These are phyloP conservation scores for Aspergillus baeticus DNA, from an alignment of 495 filamentous ascomycete genomes.

Conservation along the genomic window DNA sequence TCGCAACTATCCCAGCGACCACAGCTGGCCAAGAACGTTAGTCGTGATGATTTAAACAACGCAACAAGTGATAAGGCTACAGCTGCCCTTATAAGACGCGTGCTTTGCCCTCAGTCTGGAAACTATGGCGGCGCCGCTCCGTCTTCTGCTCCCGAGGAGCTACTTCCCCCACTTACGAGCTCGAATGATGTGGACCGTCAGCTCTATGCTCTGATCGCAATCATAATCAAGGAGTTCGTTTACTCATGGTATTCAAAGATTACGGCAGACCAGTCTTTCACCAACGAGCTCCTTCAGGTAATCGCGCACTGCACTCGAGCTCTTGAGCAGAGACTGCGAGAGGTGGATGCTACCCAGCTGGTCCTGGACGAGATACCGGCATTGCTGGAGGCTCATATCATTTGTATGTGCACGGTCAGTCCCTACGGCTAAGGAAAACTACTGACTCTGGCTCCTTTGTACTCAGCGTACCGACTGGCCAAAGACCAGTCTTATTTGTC, in stretches of 20 bases:
- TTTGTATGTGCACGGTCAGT: conserved; percentile 50
- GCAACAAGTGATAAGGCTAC: conserved; percentile 56
- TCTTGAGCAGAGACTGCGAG: conserved; percentile 78
- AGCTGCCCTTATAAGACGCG: conserved; percentile 58
- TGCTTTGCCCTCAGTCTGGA: conserved; percentile 58
- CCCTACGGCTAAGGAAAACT: neutral
- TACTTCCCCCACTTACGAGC: conserved; percentile 88
- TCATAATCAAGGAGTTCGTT: conserved; percentile 85
- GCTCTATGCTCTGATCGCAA: conserved; percentile 85
- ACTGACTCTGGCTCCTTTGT: conserved; percentile 5
- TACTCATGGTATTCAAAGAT: conserved; percentile 91
- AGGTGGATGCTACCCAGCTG: conserved; percentile 77
- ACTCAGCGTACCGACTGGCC: conserved; percentile 52
- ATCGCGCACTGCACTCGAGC: conserved; percentile 87
- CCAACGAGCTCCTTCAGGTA: conserved; percentile 81
- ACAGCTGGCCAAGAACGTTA: conserved; percentile 24
- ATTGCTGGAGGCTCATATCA: conserved; percentile 75
- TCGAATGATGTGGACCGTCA: conserved; percentile 90
- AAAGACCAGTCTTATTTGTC: conserved; percentile 50
- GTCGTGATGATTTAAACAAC: conserved; percentile 34
- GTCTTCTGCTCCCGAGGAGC: conserved; percentile 64
- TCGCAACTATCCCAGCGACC: conserved; percentile 35
- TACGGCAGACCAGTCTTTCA: conserved; percentile 82
- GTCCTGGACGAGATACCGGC: conserved; percentile 87
- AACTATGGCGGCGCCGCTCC: conserved; percentile 37